phyloP scores from a whole-genome alignment of 1,284 basidiomycete species.

The Puccinia novopanici region DNA sequence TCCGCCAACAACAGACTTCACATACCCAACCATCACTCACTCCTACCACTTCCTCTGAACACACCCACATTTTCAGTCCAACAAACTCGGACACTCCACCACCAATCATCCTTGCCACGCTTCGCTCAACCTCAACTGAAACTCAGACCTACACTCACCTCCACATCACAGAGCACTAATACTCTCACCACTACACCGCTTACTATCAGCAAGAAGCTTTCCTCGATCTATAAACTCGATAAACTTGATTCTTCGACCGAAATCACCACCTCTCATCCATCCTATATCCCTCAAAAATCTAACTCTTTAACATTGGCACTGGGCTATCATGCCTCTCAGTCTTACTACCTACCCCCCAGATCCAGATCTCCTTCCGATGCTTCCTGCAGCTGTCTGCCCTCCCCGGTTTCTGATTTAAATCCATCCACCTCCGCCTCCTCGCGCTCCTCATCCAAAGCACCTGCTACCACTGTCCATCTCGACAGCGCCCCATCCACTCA shows the following conservation, averaged over 20 bases:
- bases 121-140: neutral
- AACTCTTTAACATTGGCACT: too few relatives aligned
- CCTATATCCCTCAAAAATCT: too few relatives aligned
- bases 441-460: too few relatives aligned
- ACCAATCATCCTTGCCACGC: neutral
- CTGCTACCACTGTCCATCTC: neutral
- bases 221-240: too few relatives aligned
- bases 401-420: too few relatives aligned
- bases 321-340: too few relatives aligned
- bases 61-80: neutral
- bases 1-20: neutral
- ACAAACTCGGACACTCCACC: neutral
- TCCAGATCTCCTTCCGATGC: too few relatives aligned
- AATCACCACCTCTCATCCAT: too few relatives aligned
- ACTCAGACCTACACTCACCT: neutral
- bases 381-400: too few relatives aligned
- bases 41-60: neutral
- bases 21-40: neutral
- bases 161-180: neutral
- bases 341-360: too few relatives aligned
- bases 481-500: constrained; percentile 7
- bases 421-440: too few relatives aligned
- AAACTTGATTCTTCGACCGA: too few relatives aligned
- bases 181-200: neutral
- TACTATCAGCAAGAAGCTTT: neutral